These are phyloP conservation scores for Pythium plurisporium DNA, from an alignment of 352 stramenopile species.

Conservation along the genomic window DNA sequence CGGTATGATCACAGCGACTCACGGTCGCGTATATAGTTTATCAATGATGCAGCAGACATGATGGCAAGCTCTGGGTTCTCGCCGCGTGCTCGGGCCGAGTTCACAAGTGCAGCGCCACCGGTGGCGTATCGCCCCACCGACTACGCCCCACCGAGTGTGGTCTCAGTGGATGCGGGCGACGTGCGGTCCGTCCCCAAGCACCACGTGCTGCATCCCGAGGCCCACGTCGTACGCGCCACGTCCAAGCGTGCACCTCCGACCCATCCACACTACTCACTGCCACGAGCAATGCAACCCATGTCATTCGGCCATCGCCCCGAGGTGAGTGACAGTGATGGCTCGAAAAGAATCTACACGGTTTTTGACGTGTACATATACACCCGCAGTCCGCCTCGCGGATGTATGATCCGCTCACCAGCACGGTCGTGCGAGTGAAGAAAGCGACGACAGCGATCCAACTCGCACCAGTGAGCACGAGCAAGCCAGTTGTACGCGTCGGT, in stretches of 20 bases:
- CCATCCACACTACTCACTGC: conserved; percentile 25
- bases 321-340: conserved; percentile 21
- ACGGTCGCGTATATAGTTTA: conserved; percentile 54
- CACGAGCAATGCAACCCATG: conserved; percentile 41
- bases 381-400: conserved; percentile 71
- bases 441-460: conserved; percentile 12
- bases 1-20: too few species aligned
- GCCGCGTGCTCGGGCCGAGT: conserved; percentile 44
- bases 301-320: conserved; percentile 71
- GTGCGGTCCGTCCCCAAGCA: conserved; percentile 24
- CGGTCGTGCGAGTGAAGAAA: conserved; percentile 21
- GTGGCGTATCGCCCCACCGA: conserved; percentile 39
- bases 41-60: conserved; percentile 56
- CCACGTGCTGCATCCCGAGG: conserved; percentile 15
- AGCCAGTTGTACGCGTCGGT: conserved; percentile 30
- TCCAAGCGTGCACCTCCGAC: conserved; percentile 22
- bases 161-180: conserved; percentile 48
- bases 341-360: too few species aligned
- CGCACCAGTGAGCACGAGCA: conserved; percentile 21
- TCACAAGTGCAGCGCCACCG: conserved; percentile 32
- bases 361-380: too few species aligned
- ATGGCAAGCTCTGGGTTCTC: conserved; percentile 55
- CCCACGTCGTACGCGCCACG: conserved; percentile 14
- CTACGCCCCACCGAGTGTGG: conserved; percentile 37
- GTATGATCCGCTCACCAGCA: conserved; percentile 59